Base-by-base conservation (phyloP, 306 rosid genomes). In the apple (Malus domestica) region DNA sequence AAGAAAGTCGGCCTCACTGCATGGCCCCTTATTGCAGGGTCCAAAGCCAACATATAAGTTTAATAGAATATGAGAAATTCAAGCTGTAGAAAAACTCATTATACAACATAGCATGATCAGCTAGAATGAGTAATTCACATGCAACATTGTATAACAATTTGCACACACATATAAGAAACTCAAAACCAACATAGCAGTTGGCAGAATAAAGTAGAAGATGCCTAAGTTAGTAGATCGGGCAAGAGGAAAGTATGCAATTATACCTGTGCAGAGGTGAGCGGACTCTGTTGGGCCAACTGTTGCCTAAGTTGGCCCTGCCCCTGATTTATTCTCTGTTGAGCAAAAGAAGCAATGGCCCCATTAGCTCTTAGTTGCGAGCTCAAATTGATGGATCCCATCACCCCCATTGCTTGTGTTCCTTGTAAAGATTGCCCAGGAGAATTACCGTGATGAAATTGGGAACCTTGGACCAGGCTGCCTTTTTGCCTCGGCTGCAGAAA, bases 401-500 rank as follows among this genome's bases (percentile, higher is more conserved):
- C 86, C 76, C 97, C 98, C 85, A 90, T 88, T 27, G 93, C 86
- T 81, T 95, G 97, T 85, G 90, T 87, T 81, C 92, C 96, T 88
- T 92, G 99, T 75, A 90, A 82, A 82, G 97, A 45, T 75, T 90
- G 97, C 72, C 89, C 96, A 13, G 93, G 62, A 67, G 97, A 86
- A 83, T 90, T 95, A 79, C 88, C 83, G 0, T 85, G 74, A 68
- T 88, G 89, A 79, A 92, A 90, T 74, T 96, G 99, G 2, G 98
- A 82, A 29, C 89, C 88, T 79, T 90, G 99, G 77, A 85, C 96
- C 55, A 90, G 55, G 55, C 91, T 96, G 63, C 91, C 67, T 76
- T 89, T 92, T 81, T 90, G 98, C 89, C 97, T 86, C 15, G 99
- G 92, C 99, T 95, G 84, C 80, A 87, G 79, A 90, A 70, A 76